Conservation (phyloP, 495 filamentous ascomycete species). For the Trichoderma parareesei region DNA sequence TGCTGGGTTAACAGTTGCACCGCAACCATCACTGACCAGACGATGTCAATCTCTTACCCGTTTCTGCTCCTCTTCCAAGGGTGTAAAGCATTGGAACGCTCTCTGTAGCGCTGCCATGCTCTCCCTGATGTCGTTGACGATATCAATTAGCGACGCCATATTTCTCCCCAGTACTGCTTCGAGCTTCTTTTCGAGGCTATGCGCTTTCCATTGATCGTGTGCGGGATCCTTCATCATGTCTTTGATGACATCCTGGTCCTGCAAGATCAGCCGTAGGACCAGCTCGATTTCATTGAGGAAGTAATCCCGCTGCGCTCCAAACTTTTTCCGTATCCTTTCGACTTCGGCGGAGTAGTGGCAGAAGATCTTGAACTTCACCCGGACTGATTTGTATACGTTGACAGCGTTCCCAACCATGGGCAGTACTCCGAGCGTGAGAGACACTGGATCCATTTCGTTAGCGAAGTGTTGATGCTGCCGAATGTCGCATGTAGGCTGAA, state of each 20-base stretch:
- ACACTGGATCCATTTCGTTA: background rate
- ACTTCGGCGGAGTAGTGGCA: constrained; percentile 15
- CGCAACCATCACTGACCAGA: background rate
- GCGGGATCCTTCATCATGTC: constrained; percentile 15
- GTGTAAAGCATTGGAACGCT: constrained; percentile 10
- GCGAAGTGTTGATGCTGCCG: background rate
- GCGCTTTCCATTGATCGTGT: background rate
- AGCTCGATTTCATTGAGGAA: constrained; percentile 18
- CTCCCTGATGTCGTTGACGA: constrained; percentile 10
- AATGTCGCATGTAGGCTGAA: background rate
- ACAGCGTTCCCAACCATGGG: constrained; percentile 13
- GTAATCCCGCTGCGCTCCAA: constrained; percentile 14
- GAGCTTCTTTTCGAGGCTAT: background rate
- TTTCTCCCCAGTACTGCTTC: background rate
- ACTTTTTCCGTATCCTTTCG: constrained; percentile 10
- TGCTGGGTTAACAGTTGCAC: background rate
- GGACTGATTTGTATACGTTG: constrained; percentile 9
- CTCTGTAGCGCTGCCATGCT: background rate
- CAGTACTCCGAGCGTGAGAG: constrained; percentile 12
- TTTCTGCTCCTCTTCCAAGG: constrained; percentile 10
- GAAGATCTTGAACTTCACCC: constrained; percentile 13
- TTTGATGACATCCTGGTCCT: constrained; percentile 6
- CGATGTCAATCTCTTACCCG: constrained; percentile 2
- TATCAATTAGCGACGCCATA: background rate
- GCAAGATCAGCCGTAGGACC: constrained; percentile 14